phyloP scores from a whole-genome alignment of 192 early-diverging fungal genomes.

The Gonapodya prolifera region DNA sequence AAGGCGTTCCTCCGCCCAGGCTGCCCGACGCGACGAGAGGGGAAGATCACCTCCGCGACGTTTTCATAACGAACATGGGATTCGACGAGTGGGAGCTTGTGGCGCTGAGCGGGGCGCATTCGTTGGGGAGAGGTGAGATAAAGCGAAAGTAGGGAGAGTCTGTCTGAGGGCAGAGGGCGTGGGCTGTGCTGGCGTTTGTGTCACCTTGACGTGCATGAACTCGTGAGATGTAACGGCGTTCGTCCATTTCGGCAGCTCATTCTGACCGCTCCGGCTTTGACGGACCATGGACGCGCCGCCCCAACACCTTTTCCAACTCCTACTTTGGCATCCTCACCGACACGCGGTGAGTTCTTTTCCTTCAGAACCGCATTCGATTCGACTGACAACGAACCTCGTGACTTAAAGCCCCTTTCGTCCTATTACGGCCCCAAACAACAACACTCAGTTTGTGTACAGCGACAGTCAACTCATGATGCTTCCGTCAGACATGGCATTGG shows the following conservation, averaged over 20 bases:
- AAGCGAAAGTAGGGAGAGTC: no score
- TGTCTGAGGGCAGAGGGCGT: no score
- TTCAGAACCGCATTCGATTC: neutral
- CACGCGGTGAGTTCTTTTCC: neutral
- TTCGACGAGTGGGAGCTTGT: conserved; percentile 57
- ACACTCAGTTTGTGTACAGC: neutral
- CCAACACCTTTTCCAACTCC: conserved; percentile 25
- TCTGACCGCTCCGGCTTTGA: conserved; percentile 42
- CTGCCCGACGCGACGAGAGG: conserved; percentile 48
- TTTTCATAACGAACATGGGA: conserved; percentile 28
- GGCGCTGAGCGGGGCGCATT: conserved; percentile 52
- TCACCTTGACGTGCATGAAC: no score
- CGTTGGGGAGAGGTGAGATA: conserved; percentile 49
- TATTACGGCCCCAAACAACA: conserved; percentile 19
- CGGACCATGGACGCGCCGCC: conserved; percentile 35
- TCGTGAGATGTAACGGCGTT: no score
- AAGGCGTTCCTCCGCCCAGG: conserved; percentile 48
- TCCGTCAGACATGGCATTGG: conserved; percentile 51
- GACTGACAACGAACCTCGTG: no score
- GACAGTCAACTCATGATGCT: conserved; percentile 50
- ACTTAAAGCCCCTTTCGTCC: neutral
- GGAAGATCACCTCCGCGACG: neutral
- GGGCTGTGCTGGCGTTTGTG: no score
- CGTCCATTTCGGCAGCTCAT: conserved; percentile 17
- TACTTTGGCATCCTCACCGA: conserved; percentile 23